Evolutionary conservation across 805 yeast genomes (phyloP).

Genomic region (Ogataea trehalophila): DNA sequence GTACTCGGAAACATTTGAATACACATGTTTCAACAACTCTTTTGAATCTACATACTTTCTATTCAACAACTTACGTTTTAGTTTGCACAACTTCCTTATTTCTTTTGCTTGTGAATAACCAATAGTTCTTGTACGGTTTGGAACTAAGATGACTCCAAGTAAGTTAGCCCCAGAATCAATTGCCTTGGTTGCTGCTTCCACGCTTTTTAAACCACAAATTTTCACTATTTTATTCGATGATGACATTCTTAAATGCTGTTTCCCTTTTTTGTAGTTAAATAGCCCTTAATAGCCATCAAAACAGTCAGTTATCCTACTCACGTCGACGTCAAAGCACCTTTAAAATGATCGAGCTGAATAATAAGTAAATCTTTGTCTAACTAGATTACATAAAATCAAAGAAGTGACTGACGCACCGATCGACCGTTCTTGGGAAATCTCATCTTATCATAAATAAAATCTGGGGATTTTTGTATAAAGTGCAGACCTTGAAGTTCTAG

Average conservation of each 20-base stretch:
- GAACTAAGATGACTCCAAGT: slow-evolving; percentile 85
- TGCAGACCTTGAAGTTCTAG: too few species aligned
- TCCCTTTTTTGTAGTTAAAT: neutral
- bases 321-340: too few species aligned
- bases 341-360: too few species aligned
- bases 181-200: slow-evolving; percentile 68
- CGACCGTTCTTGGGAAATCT: too few species aligned
- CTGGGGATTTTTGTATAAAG: too few species aligned
- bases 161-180: slow-evolving; percentile 67
- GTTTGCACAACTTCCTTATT: slow-evolving; percentile 34
- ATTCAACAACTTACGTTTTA: slow-evolving; percentile 19
- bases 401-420: too few species aligned
- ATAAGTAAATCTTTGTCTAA: too few species aligned
- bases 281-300: too few species aligned
- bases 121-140: slow-evolving; percentile 71
- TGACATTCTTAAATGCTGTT: neutral
- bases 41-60: slow-evolving; percentile 19
- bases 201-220: slow-evolving; percentile 75
- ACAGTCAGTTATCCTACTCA: too few species aligned
- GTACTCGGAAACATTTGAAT: slow-evolving; percentile 6
- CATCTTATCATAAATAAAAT: too few species aligned
- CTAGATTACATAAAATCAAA: too few species aligned
- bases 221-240: slow-evolving; percentile 48
- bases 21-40: slow-evolving; percentile 22
- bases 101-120: slow-evolving; percentile 38